Base-by-base conservation (phyloP, 208 protist genomes). In the Jaenimonas drosophilae region DNA sequence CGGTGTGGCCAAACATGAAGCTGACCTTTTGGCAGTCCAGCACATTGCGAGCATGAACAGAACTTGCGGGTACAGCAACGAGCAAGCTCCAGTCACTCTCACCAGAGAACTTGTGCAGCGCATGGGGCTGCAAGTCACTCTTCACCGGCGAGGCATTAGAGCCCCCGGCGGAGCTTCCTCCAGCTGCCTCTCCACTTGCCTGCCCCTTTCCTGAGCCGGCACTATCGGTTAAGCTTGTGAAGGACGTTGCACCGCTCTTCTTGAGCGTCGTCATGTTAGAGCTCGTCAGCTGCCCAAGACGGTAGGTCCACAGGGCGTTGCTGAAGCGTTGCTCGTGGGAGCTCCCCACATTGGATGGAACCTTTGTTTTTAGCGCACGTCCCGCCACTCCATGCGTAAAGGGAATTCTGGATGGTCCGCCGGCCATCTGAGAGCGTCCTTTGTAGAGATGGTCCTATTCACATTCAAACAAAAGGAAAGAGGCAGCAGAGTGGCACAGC, bases 1-100 rank as follows among this genome's bases (percentile, higher is more conserved):
- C 83, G 25, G 83, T 92, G 70, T 92, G 83, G 14, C 83, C 83
- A 6, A 82, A 21, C 83, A 92, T 92, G 48, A 92, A 39, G 46
- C 70, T 82, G 4, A 52, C 77, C 39, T 83, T 76, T 23, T 63
- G 34, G 29, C 64, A 79, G 19, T 75, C 76, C 11, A 76, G 17
- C 27, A 85, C 31, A 54, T 92, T 92, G 37, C 64, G 72, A 44
- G 65, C 73, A 60, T 92, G 83, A 31, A 75, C 68, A 2, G 76
- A 87, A 49, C 70, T 81, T 48, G 77, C 80, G 7, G 83, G 78
- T 9, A 92, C 74, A 0, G 73, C 72, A 25, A 92, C 30, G 21
- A 88, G 25, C 28, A 88, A 54, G 16, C 72, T 85, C 64, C 61
- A 82, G 38, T 75, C 64, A 25, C 64, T 57, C 41, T 92, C 78